A percentile compares a stretch with the other conserved stretches of the same genome.
Evolutionary conservation across 352 stramenopile species (phyloP).

Genomic region (Globisporangium iwayamae): DNA sequence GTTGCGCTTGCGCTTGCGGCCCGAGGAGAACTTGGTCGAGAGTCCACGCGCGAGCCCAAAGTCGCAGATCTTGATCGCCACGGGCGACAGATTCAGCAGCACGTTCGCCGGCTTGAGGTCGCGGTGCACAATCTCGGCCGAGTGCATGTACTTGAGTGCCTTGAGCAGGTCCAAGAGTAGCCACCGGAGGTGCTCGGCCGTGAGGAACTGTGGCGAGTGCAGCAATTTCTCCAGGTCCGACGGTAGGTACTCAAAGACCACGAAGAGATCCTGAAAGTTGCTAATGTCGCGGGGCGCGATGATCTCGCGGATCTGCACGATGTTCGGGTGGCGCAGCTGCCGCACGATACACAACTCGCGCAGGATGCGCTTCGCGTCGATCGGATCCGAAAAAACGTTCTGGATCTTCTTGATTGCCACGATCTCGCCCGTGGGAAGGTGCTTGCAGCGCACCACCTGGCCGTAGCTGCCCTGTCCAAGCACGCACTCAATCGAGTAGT

Average conservation of each 20-base stretch:
- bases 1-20: conserved; percentile 44
- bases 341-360: conserved; percentile 81
- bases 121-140: conserved; percentile 84
- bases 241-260: conserved; percentile 84
- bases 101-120: conserved; percentile 89
- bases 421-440: conserved; percentile 83
- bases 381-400: conserved; percentile 86
- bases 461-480: conserved; percentile 83
- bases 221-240: conserved; percentile 84
- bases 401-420: conserved; percentile 89
- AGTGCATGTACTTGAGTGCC: conserved; percentile 89
- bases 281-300: conserved; percentile 72
- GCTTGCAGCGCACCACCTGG: conserved; percentile 85
- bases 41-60: conserved; percentile 77
- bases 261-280: conserved; percentile 78
- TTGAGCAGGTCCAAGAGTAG: conserved; percentile 84
- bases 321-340: conserved; percentile 82
- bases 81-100: conserved; percentile 79
- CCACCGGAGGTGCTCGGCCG: conserved; percentile 80
- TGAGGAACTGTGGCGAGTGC: conserved; percentile 83
- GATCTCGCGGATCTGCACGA: conserved; percentile 86
- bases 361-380: conserved; percentile 85
- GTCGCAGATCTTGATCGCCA: conserved; percentile 87
- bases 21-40: conserved; percentile 50
- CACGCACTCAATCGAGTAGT: conserved; percentile 86